These are phyloP conservation scores for Trichosporon sp. DNA, from an alignment of 1,284 basidiomycete species.

Conservation along the genomic window DNA sequence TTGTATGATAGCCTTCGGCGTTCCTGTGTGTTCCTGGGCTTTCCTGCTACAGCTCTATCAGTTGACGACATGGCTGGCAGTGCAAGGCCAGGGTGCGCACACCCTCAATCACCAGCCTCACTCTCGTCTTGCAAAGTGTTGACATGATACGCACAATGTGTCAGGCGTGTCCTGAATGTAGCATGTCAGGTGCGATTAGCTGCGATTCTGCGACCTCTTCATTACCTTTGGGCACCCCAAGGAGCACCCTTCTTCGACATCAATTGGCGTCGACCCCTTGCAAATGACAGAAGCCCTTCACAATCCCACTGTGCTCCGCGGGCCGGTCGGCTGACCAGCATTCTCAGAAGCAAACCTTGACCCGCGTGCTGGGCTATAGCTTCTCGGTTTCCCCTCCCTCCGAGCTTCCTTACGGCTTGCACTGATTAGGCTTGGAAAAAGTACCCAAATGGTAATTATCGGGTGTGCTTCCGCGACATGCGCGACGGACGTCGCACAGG, in stretches of 20 bases:
- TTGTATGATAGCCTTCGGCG: not conserved
- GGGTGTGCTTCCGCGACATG: too few species aligned
- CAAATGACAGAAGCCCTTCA: not conserved
- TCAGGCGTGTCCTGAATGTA: constrained; percentile 8
- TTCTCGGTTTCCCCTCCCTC: not conserved
- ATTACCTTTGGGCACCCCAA: constrained; percentile 5
- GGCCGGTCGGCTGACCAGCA: not conserved
- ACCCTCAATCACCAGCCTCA: too few species aligned
- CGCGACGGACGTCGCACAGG: not conserved
- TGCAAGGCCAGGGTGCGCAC: constrained; percentile 2
- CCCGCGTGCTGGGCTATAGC: not conserved
- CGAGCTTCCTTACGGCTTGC: not conserved
- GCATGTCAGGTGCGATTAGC: constrained; percentile 2
- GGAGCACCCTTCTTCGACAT: not conserved
- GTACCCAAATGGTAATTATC: not conserved
- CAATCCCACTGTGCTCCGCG: not conserved
- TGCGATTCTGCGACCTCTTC: not conserved
- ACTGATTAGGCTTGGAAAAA: not conserved
- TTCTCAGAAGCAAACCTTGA: too few species aligned
- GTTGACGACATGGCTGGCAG: not conserved
- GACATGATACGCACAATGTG: constrained; percentile 7
- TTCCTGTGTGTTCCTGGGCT: not conserved
- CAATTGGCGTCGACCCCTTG: not conserved
- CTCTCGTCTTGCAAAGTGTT: not conserved
- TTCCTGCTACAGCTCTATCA: not conserved